Conservation (phyloP, 2,329 filamentous ascomycete genomes). For the Aureobasidium sp. region DNA sequence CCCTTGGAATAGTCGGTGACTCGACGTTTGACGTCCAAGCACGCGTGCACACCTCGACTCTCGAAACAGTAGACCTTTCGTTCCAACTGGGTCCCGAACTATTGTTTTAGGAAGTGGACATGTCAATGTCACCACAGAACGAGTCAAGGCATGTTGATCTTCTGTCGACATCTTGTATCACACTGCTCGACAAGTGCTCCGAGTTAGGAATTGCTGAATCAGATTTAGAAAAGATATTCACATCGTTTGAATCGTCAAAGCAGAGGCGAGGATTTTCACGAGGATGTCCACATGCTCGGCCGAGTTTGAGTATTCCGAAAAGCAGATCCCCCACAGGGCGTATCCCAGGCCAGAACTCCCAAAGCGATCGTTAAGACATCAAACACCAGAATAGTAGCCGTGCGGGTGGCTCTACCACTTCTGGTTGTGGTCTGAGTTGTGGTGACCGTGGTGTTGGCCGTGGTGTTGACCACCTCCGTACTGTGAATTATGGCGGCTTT, state of each 20-base stretch:
- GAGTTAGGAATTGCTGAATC: neutral
- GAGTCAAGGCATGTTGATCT: neutral
- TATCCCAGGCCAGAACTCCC: neutral
- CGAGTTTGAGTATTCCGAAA: neutral
- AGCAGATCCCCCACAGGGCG: conserved; percentile 7
- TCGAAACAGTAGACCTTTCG: neutral
- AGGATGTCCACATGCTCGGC: neutral
- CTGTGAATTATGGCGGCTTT: conserved; percentile 24
- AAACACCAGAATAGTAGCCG: neutral
- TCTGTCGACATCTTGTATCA: neutral
- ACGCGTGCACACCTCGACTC: neutral
- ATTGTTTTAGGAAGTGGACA: conserved; percentile 4
- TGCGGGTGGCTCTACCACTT: neutral
- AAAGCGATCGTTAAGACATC: neutral
- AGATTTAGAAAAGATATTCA: neutral
- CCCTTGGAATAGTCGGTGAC: neutral
- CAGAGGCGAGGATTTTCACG: neutral
- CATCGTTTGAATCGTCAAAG: neutral
- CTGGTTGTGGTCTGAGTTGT: conserved; percentile 19
- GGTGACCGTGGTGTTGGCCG: conserved; percentile 20
- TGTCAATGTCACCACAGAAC: neutral
- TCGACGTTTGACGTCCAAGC: neutral
- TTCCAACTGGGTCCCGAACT: neutral
- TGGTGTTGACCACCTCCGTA: neutral
- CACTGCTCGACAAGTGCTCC: neutral